Percentiles rank a stretch among this genome's conserved stretches.
Evolutionary conservation across 495 filamentous ascomycete species (phyloP).

Genomic region (Trichoderma gamsii): DNA sequence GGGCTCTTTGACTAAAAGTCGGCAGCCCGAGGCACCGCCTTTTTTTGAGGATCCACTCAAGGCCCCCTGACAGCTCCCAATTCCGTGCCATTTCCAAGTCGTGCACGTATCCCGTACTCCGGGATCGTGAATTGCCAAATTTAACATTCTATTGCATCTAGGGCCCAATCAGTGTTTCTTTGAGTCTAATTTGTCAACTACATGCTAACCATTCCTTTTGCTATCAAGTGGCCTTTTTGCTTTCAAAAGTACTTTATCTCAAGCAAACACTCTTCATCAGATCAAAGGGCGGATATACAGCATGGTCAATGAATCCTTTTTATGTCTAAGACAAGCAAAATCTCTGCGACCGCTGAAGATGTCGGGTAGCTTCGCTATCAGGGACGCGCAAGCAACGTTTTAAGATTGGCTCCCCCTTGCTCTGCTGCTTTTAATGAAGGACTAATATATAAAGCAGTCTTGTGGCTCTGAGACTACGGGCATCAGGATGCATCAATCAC

Average conservation of each 20-base stretch:
- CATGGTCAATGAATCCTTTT: too few relatives aligned
- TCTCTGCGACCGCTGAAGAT: background rate
- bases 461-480: too few relatives aligned
- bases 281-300: background rate
- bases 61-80: background rate
- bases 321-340: background rate
- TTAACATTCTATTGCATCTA: too few relatives aligned
- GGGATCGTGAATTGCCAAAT: too few relatives aligned
- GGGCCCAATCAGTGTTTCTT: too few relatives aligned
- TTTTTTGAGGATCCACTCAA: background rate
- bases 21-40: constrained; percentile 2
- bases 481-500: background rate
- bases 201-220: too few relatives aligned
- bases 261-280: background rate
- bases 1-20: background rate
- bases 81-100: background rate
- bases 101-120: background rate
- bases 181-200: too few relatives aligned
- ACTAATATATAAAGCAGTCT: too few relatives aligned
- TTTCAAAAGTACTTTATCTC: background rate
- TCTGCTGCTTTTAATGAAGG: too few relatives aligned
- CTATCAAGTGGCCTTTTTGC: too few relatives aligned
- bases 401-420: background rate
- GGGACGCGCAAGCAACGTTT: background rate
- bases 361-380: background rate